Conservation (phyloP, 768 basidiomycete species). For the Suillus discolor region DNA sequence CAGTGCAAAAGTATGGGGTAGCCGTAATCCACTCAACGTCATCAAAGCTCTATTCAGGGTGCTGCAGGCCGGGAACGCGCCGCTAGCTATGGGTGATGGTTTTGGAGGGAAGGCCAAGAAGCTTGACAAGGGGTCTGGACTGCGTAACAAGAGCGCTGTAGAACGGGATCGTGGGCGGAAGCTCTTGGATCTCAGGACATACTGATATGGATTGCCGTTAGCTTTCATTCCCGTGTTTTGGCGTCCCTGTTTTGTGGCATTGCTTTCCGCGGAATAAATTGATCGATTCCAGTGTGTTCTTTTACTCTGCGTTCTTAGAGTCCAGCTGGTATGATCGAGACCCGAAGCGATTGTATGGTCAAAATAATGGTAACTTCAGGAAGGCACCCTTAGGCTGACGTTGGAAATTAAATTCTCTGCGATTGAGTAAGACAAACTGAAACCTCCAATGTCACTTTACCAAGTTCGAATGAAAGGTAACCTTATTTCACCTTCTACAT, state of each 20-base stretch:
- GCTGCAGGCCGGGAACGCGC: conserved; percentile 83
- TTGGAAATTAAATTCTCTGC: neutral
- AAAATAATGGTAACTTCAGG: neutral
- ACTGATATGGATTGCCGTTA: conserved; percentile 21
- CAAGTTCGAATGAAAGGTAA: neutral
- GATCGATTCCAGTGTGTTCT: conserved; percentile 14
- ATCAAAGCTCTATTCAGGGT: conserved; percentile 84
- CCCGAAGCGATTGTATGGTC: neutral
- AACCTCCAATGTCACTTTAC: neutral
- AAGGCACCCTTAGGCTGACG: neutral
- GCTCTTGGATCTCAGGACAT: conserved; percentile 66
- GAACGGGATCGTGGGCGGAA: conserved; percentile 85
- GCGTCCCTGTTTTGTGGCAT: neutral
- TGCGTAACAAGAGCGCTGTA: conserved; percentile 66
- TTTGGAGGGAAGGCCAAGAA: conserved; percentile 71
- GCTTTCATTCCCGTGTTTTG: conserved; percentile 1
- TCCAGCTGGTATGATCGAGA: neutral
- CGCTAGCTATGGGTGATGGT: conserved; percentile 81
- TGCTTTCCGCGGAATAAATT: conserved; percentile 6
- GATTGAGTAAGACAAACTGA: neutral
- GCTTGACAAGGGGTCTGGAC: conserved; percentile 74
- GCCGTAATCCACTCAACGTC: conserved; percentile 77
- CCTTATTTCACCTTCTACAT: neutral
- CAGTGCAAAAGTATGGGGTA: conserved; percentile 95
- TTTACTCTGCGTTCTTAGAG: neutral